These are phyloP conservation scores for Aspergillus novofumigatus DNA, from an alignment of 2,329 filamentous ascomycete genomes.

Conservation along the genomic window DNA sequence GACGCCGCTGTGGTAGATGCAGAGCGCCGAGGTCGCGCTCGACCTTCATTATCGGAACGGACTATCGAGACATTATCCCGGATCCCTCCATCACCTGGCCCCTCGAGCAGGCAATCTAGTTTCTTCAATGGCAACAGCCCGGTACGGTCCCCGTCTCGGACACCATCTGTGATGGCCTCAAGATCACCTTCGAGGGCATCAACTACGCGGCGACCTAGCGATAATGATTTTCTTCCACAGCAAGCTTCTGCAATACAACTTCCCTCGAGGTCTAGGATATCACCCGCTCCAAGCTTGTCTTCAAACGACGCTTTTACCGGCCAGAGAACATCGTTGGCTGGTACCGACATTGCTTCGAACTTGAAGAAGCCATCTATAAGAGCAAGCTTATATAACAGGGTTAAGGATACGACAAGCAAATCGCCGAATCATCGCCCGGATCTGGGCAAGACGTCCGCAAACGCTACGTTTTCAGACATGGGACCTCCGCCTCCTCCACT, in stretches of 20 bases:
- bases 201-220: conserved; percentile 49
- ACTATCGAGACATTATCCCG: conserved; percentile 80
- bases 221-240: conserved; percentile 48
- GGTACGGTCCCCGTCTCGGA: conserved; percentile 59
- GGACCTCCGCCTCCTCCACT: conserved; percentile 29
- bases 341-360: conserved; percentile 21
- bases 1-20: conserved; percentile 15
- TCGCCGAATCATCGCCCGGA: conserved; percentile 52
- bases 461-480: conserved; percentile 44
- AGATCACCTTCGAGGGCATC: conserved; percentile 38
- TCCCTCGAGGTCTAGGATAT: conserved; percentile 30
- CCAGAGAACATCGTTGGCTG: conserved; percentile 6
- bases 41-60: conserved; percentile 62
- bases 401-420: conserved; percentile 47
- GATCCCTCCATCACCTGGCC: conserved; percentile 71
- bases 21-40: conserved; percentile 23
- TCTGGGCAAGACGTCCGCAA: conserved; percentile 52
- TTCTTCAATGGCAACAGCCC: conserved; percentile 67
- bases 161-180: conserved; percentile 56
- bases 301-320: conserved; percentile 14
- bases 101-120: conserved; percentile 62
- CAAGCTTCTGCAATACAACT: conserved; percentile 29
- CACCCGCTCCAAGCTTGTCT: conserved; percentile 20
- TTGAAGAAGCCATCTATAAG: conserved; percentile 19
- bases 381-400: conserved; percentile 30